Evolutionary conservation across 768 basidiomycete genomes (phyloP).

Genomic region (Calocera viscosa): DNA sequence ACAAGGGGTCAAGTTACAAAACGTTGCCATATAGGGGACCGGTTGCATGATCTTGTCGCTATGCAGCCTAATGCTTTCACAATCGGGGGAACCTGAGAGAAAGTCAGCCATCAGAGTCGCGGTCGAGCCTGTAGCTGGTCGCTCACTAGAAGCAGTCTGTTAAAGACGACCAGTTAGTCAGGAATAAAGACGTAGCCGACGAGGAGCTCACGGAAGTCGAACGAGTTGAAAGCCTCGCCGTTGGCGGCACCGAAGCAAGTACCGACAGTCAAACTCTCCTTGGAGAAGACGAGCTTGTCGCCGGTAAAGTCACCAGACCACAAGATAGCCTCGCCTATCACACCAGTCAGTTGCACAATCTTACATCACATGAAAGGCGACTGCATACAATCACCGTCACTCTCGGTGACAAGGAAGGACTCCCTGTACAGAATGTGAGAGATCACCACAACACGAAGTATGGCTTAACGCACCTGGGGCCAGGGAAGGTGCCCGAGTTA

Average conservation of each 20-base stretch:
- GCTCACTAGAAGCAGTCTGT: not conserved
- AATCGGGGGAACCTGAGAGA: too few relatives aligned
- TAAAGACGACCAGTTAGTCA: not conserved
- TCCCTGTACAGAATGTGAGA: too few relatives aligned
- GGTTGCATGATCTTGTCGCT: too few relatives aligned
- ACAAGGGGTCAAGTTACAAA: too few relatives aligned
- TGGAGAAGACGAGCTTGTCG: not conserved
- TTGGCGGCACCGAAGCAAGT: not conserved
- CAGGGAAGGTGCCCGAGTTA: too few relatives aligned
- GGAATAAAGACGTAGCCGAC: not conserved
- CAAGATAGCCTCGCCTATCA: not conserved
- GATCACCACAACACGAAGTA: too few relatives aligned
- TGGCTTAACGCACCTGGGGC: too few relatives aligned
- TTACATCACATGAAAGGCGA: not conserved
- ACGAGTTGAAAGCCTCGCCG: not conserved
- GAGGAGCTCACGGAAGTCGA: not conserved
- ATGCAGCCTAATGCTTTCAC: too few relatives aligned
- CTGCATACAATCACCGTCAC: not conserved
- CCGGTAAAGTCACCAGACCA: not conserved
- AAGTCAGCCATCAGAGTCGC: too few relatives aligned
- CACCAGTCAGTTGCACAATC: not conserved
- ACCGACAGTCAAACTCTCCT: not conserved
- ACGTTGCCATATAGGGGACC: too few relatives aligned
- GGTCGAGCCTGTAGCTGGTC: not conserved
- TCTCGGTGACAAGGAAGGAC: too few relatives aligned